Conservation (phyloP, 1,284 basidiomycete species). For the Prillingera fragicola region DNA sequence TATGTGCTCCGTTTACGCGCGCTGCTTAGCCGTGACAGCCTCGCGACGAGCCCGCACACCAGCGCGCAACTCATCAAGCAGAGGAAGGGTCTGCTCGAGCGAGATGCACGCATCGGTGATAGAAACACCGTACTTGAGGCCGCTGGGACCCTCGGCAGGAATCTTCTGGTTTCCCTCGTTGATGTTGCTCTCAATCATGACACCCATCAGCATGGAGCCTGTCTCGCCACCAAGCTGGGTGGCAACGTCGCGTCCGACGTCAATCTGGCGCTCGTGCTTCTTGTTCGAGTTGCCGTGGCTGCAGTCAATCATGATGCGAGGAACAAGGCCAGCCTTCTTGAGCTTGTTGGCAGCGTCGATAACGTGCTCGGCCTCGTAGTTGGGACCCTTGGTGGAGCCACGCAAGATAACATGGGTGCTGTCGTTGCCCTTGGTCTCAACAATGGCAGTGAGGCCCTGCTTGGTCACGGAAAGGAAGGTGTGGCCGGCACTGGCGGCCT, state of each 20-base stretch:
- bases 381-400: slow-evolving; percentile 78
- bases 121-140: slow-evolving; percentile 72
- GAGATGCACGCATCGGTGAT: slow-evolving; percentile 67
- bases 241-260: slow-evolving; percentile 54
- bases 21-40: slow-evolving; percentile 34
- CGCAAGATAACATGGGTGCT: slow-evolving; percentile 70
- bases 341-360: slow-evolving; percentile 70
- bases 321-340: slow-evolving; percentile 67
- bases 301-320: slow-evolving; percentile 91
- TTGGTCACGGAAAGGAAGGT: slow-evolving; percentile 91
- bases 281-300: slow-evolving; percentile 66
- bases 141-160: slow-evolving; percentile 66
- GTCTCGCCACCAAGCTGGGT: slow-evolving; percentile 68
- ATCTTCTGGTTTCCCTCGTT: slow-evolving; percentile 76
- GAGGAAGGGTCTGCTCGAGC: slow-evolving; percentile 76
- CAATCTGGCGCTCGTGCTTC: slow-evolving; percentile 56
- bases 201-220: slow-evolving; percentile 76
- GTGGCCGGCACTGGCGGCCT: slow-evolving; percentile 76
- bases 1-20: no score
- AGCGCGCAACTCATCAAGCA: slow-evolving; percentile 70
- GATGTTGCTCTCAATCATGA: slow-evolving; percentile 96
- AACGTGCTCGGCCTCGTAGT: slow-evolving; percentile 73
- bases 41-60: slow-evolving; percentile 69
- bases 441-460: slow-evolving; percentile 83
- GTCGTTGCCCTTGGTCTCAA: slow-evolving; percentile 65